Percentiles rank a stretch among this genome's conserved stretches.
Conservation (phyloP, 495 filamentous ascomycete genomes). For the Astrothelium macrocarpum region DNA sequence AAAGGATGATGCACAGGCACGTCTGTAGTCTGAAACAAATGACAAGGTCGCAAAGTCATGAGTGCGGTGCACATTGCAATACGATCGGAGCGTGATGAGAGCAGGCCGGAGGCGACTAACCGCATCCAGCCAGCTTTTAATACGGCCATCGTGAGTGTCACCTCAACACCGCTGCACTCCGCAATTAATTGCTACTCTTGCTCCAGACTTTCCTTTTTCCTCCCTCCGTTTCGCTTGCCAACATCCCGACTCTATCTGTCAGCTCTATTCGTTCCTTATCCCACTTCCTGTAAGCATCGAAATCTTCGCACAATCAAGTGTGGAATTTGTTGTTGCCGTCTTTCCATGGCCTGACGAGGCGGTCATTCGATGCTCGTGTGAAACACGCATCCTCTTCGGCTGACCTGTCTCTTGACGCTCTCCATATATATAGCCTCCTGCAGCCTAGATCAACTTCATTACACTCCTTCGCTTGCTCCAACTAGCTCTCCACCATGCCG, state of each 20-base stretch:
- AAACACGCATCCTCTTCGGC: background rate
- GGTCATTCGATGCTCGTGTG: background rate
- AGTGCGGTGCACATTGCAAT: background rate
- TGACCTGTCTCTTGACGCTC: background rate
- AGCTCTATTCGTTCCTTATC: background rate
- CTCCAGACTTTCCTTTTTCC: background rate
- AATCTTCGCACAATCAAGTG: background rate
- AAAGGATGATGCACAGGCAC: no score
- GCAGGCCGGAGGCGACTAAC: background rate
- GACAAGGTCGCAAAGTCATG: no score
- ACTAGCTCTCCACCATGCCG: conserved; percentile 51
- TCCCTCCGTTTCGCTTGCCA: background rate
- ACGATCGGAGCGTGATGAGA: background rate
- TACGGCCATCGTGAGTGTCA: background rate
- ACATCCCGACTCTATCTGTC: background rate
- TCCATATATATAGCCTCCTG: background rate
- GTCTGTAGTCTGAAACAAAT: no score
- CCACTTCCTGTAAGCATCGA: background rate
- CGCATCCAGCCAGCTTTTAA: background rate
- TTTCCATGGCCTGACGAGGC: background rate
- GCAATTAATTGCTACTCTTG: background rate
- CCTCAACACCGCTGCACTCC: conserved; percentile 5
- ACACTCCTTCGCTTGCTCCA: background rate
- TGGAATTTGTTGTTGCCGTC: background rate
- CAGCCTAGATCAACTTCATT: background rate